Evolutionary conservation across 352 stramenopile genomes (phyloP).

Genomic region (Pythium aristosporum): DNA sequence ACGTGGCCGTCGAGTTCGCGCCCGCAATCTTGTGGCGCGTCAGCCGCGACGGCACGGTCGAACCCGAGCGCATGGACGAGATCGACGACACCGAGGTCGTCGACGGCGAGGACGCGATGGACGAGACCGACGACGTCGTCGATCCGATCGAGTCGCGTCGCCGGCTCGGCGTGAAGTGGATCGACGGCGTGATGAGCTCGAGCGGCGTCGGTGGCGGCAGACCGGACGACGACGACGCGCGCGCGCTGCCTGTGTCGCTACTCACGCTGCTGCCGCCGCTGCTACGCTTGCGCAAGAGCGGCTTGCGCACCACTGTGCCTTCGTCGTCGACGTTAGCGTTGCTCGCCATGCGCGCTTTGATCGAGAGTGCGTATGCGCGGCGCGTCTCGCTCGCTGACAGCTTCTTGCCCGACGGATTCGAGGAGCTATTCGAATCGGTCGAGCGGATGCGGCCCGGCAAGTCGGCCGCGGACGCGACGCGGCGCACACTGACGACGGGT

Average conservation of each 20-base stretch:
- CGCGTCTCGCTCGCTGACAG: constrained; percentile 34
- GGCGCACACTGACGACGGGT: constrained; percentile 20
- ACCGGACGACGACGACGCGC: background rate
- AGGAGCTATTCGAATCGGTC: background rate
- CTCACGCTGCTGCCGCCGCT: constrained; percentile 5
- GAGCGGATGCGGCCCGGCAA: constrained; percentile 13
- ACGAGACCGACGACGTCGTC: constrained; percentile 25
- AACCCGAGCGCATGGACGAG: constrained; percentile 14
- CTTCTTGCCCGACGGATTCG: constrained; percentile 26
- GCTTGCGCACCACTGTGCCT: constrained; percentile 14
- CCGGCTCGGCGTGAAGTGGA: constrained; percentile 3
- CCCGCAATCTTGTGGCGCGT: background rate
- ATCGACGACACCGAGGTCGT: constrained; percentile 16
- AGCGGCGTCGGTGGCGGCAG: constrained; percentile 8
- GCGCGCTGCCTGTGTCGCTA: background rate
- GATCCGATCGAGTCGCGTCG: constrained; percentile 29
- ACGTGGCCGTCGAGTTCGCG: background rate
- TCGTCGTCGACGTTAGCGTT: constrained; percentile 33
- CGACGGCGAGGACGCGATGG: constrained; percentile 26
- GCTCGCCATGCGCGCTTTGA: constrained; percentile 34
- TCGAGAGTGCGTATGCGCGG: constrained; percentile 33
- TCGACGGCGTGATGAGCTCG: constrained; percentile 21
- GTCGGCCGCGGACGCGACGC: constrained; percentile 19
- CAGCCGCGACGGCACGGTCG: constrained; percentile 2
- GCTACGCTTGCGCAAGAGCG: constrained; percentile 22